Evolutionary conservation across 2,329 filamentous ascomycete genomes (phyloP), one percentile per base, ranked within the genome.

Genomic region (Claviceps capensis): DNA sequence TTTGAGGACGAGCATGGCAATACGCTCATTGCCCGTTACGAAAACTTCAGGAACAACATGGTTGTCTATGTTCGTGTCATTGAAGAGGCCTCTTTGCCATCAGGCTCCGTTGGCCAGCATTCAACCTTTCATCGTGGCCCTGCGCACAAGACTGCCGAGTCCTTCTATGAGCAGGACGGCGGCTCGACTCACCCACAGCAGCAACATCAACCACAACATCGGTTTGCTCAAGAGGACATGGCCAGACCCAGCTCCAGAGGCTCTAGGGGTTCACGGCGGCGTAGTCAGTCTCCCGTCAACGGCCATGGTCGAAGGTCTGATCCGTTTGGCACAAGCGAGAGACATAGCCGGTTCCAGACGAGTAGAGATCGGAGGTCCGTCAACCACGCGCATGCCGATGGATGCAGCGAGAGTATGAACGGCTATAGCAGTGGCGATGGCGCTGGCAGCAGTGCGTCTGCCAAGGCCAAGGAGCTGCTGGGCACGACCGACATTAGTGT

Each of bases 401-500:
- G 70, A 50, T 74, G 76, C 57, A 75, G 70, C 56, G 88, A 95
- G 57, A 80, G 75, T 59, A 65, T 79, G 58, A 83, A 83, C 60
- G 84, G 82, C 55, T 93, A 93, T 67, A 95, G 88, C 70, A 94
- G 90, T 67, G 90, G 86, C 60, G 89, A 95, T 58, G 85, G 83
- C 55, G 87, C 83, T 30, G 79, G 86, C 55, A 85, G 81, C 58
- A 90, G 88, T 52, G 77, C 85, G 58, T 70, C 67, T 50, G 83
- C 86, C 62, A 86, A 86, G 66, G 80, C 78, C 60, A 89, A 87
- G 67, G 90, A 96, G 62, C 85, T 88, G 58, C 81, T 95, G 62
- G 89, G 88, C 48, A 96, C 88, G 65, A 95, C 93, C 16, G 93
- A 98, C 61, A 98, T 98, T 64, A 97, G 91, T 66, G 81, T 96